These are phyloP conservation scores for Monosporascus sp. DNA, from an alignment of 2,329 filamentous ascomycete species.

Conservation along the genomic window DNA sequence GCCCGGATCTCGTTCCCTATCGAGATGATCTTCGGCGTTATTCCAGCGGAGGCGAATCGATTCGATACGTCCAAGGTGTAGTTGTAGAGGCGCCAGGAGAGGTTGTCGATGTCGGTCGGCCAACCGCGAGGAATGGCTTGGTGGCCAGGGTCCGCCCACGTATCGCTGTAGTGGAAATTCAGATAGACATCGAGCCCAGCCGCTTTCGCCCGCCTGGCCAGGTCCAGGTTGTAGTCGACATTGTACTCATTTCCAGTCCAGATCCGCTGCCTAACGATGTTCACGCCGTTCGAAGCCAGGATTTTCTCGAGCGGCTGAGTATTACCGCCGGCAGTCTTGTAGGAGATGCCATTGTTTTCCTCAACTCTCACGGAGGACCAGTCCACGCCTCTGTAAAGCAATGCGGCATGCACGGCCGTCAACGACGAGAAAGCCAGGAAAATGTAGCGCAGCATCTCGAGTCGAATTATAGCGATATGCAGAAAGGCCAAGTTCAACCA, in stretches of 20 bases:
- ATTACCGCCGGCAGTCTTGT: constrained; percentile 51
- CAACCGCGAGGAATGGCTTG: constrained; percentile 61
- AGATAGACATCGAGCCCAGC: constrained; percentile 57
- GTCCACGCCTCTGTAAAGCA: constrained; percentile 63
- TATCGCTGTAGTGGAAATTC: constrained; percentile 63
- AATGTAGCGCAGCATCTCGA: constrained; percentile 15
- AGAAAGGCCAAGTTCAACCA: too few species aligned
- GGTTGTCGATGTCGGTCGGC: constrained; percentile 52
- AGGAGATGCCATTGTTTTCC: constrained; percentile 55
- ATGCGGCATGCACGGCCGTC: constrained; percentile 31
- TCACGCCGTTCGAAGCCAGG: constrained; percentile 56
- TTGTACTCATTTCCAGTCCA: constrained; percentile 65
- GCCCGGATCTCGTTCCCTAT: constrained; percentile 70
- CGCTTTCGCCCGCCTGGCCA: constrained; percentile 60
- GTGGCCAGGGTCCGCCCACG: constrained; percentile 63
- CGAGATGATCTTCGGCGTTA: constrained; percentile 57
- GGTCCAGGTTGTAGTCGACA: constrained; percentile 62
- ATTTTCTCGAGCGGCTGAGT: constrained; percentile 57
- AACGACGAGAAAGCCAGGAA: constrained; percentile 14
- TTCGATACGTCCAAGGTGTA: constrained; percentile 62
- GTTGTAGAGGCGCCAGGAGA: constrained; percentile 60
- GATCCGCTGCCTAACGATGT: constrained; percentile 64
- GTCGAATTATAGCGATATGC: neutral
- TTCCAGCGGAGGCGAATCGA: constrained; percentile 48
- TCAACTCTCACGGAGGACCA: constrained; percentile 64